These are phyloP conservation scores for Dalbergia cultrata DNA, from an alignment of 306 rosid genomes.

Conservation along the genomic window DNA sequence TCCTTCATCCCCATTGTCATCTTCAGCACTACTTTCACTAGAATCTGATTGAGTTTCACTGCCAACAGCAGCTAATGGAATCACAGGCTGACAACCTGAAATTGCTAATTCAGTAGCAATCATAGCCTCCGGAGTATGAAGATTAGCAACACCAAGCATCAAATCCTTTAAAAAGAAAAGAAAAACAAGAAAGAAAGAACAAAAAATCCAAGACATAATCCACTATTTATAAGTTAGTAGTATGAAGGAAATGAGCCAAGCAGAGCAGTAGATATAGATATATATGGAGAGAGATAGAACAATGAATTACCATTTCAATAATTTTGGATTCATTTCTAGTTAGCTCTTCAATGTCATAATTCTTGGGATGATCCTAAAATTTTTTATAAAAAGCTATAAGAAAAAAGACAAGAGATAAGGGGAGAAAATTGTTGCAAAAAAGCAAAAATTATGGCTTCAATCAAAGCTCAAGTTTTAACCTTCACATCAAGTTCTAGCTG, in stretches of 20 bases:
- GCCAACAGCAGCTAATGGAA: slow-evolving; percentile 56
- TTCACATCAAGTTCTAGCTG: slow-evolving; percentile 65
- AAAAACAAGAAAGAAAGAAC: slow-evolving; percentile 11
- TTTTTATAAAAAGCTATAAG: background rate
- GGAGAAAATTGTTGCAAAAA: background rate
- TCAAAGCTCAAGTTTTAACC: slow-evolving; percentile 59
- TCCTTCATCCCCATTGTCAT: slow-evolving; percentile 37
- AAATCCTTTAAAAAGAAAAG: slow-evolving; percentile 62
- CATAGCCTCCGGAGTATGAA: slow-evolving; percentile 85
- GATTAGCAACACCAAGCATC: slow-evolving; percentile 92
- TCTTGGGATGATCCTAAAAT: slow-evolving; percentile 71
- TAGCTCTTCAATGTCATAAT: slow-evolving; percentile 77
- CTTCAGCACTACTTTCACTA: slow-evolving; percentile 57
- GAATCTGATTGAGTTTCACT: slow-evolving; percentile 61
- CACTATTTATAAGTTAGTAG: slow-evolving; percentile 17
- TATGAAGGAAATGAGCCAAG: background rate
- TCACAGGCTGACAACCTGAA: slow-evolving; percentile 62
- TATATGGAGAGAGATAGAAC: background rate
- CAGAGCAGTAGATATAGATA: background rate
- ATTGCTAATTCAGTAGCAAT: slow-evolving; percentile 89
- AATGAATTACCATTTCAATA: slow-evolving; percentile 66
- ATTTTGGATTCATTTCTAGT: slow-evolving; percentile 80
- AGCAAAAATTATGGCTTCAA: slow-evolving; percentile 3
- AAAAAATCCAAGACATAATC: background rate
- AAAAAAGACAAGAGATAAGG: background rate